Evolutionary conservation across 495 filamentous ascomycete genomes (phyloP), one percentile per base, ranked within the genome.

Genomic region (Chaetomium tenue): DNA sequence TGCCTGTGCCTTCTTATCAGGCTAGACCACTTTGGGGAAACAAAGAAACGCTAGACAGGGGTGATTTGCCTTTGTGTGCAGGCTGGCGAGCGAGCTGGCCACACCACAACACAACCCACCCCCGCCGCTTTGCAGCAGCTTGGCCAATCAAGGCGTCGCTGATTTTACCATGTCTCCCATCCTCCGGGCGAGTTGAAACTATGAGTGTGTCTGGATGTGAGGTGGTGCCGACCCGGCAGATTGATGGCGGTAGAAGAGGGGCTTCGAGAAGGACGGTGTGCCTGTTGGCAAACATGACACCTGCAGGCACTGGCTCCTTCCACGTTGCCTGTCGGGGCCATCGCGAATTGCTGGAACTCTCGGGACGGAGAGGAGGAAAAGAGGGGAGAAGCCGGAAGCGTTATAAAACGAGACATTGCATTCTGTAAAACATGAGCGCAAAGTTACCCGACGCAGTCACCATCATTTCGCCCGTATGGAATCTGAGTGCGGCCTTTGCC

Each of bases 181-280:
- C 60, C 61, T 61, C 58, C 63, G 40, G 58, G 61, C 60, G 57
- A 65, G 61, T 74, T 70, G 72, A 74, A 74, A 74, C 72, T 69
- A 66, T 42, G 55, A 66, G 53, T 59, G 62, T 63, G 66, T 68
- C 68, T 71, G 63, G 63, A 58, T 28, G 40, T 15, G 52, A 64
- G 58, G 50, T 63, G 64, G 58, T 58, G 54, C 18, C 56, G 39
- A 50, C 26, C 61, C 40, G 64, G 64, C 59, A 53, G 48, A 28
- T 60, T 55, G 44, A 46, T 60, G 60, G 53, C 28, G 40, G 46
- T 16, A 11, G 62, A 59, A 26, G 56, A 48, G 63, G 39, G 66
- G 59, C 42, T 63, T 25, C 18, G 61, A 42, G 51, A 46, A 23
- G 50, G 39, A 52, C 48, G 48, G 48, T 52, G 39, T 40, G 26